Evolutionary conservation across 768 basidiomycete genomes (phyloP).

Genomic region (Macrolepiota fuliginosa): DNA sequence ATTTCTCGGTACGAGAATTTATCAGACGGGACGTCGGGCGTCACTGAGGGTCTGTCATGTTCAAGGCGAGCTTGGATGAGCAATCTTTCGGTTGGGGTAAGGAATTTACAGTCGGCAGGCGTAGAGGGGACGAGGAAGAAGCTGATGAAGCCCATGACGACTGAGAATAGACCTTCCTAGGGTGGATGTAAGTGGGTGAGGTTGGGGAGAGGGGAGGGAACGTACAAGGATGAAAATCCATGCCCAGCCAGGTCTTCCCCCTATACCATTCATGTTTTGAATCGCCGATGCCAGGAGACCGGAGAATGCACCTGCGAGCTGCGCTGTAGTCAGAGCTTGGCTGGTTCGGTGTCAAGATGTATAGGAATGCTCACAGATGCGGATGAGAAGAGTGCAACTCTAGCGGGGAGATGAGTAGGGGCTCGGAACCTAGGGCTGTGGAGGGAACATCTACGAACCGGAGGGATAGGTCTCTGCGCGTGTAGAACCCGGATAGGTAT

Average conservation of each 20-base stretch:
- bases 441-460: conserved; percentile 19
- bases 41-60: conserved; percentile 30
- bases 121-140: conserved; percentile 38
- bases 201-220: background rate
- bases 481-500: conserved; percentile 40
- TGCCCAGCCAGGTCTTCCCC: conserved; percentile 51
- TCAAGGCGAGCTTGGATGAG: conserved; percentile 30
- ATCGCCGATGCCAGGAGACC: conserved; percentile 64
- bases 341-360: background rate
- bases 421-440: background rate
- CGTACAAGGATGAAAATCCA: conserved; percentile 31
- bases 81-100: conserved; percentile 30
- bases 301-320: conserved; percentile 58
- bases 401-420: conserved; percentile 12
- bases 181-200: background rate
- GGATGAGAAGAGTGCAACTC: conserved; percentile 39
- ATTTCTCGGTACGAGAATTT: conserved; percentile 31
- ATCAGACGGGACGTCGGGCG: conserved; percentile 20
- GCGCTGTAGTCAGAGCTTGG: background rate
- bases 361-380: conserved; percentile 27
- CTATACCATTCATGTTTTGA: conserved; percentile 49
- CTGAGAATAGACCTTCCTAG: conserved; percentile 47
- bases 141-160: conserved; percentile 40
- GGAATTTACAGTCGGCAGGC: conserved; percentile 26
- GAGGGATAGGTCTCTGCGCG: conserved; percentile 29